Percentiles rank a stretch among this genome's conserved stretches.
Conservation (phyloP, 371 early-diverging fungal genomes). For the Mucor sp. region DNA sequence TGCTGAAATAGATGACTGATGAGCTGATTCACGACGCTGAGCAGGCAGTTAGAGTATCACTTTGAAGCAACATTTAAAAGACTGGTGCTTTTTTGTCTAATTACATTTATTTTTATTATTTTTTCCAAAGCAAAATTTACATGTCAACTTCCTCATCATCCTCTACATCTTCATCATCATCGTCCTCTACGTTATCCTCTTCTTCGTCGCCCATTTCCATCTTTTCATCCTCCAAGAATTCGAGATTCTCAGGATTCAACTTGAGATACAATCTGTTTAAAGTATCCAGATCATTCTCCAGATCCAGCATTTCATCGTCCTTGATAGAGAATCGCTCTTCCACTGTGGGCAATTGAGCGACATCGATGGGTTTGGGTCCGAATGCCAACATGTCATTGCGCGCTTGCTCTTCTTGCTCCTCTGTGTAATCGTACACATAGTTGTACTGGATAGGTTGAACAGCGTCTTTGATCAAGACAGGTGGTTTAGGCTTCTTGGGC, state of each 20-base stretch:
- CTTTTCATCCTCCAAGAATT: slow-evolving; percentile 17
- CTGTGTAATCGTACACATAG: slow-evolving; percentile 11
- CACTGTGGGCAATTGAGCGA: slow-evolving; percentile 31
- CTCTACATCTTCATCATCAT: slow-evolving; percentile 8
- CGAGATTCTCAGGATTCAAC: slow-evolving; percentile 25
- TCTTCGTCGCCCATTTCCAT: slow-evolving; percentile 16
- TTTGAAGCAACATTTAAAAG: too few species aligned
- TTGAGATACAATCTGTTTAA: slow-evolving; percentile 26
- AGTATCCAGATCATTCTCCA: slow-evolving; percentile 31
- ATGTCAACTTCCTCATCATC: not conserved
- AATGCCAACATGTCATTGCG: slow-evolving; percentile 19
- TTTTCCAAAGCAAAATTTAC: not conserved
- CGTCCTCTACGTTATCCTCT: slow-evolving; percentile 7
- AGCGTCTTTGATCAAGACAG: slow-evolving; percentile 27
- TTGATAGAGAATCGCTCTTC: slow-evolving; percentile 25
- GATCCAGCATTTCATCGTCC: slow-evolving; percentile 40
- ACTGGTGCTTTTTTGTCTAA: not conserved
- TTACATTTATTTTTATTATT: not conserved
- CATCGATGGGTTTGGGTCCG: slow-evolving; percentile 42
- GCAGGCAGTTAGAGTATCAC: too few species aligned
- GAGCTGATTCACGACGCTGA: too few species aligned
- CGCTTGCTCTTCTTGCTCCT: slow-evolving; percentile 18
- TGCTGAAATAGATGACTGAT: too few species aligned
- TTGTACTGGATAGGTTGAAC: slow-evolving; percentile 40
- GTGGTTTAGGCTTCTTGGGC: slow-evolving; percentile 20